Evolutionary conservation across 192 early-diverging fungal genomes (phyloP), one percentile per base, ranked within the genome.

Genomic region (Coemansia sp.): DNA sequence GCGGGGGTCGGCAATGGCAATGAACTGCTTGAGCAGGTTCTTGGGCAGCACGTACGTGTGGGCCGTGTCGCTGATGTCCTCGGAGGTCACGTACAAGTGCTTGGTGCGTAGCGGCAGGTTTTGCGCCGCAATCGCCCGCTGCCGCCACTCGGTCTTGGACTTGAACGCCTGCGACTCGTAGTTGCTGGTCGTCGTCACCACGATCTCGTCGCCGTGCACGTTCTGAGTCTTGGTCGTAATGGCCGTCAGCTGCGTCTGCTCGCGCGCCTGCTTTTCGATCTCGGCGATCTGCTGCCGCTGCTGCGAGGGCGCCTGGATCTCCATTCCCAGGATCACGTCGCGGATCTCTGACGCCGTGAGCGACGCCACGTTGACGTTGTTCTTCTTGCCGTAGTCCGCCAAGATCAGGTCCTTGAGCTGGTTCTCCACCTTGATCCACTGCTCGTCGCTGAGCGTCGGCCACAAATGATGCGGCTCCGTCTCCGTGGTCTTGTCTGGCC

Each of bases 71-170:
- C 92, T 91, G 70, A 98, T 94, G 74, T 97, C 95, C 61, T 98
- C 96, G 40, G 94, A 91, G 61, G 95, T 89, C 43, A 99, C 96
- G 68, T 95, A 98, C 74, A 99, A 91, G 77, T 98, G 94, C 75
- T 96, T 94, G 4, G 96, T 97, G 66, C 96, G 92, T 61, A 98
- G 78, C 62, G 93, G 91, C 75, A 99, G 76, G 75, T 97, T 98
- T 63, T 96, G 96, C 9, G 95, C 91, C 3, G 97, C 94, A 59
- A 99, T 94, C n/a, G 97, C 96, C 43, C 97, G 90, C 49, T 96
- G 88, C 63, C 97, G 93, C 97, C 97, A 99, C 75, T 99, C 97
- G 5, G 96, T 98, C 85, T 99, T 98, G 47, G 95, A 97, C n/a
- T 91, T 87, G 78, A 99, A 99, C 4, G 94, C 94, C 82, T 96